Conservation (phyloP, 2,329 filamentous ascomycete species). For the Arthrinium puccinioides region DNA sequence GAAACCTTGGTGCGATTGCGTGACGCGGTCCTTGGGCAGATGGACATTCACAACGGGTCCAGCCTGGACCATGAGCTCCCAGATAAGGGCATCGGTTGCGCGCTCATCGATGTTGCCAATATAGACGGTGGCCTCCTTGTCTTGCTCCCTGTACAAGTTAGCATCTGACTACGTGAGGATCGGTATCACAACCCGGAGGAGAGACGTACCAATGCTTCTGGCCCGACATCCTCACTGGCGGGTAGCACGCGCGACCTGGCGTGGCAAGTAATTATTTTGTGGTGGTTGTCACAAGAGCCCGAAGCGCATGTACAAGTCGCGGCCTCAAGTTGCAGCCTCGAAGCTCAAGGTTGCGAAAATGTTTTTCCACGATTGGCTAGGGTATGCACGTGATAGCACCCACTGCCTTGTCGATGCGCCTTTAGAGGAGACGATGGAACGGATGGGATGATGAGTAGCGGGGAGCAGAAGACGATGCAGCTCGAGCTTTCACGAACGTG, state of each 20-base stretch:
- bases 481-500: too few relatives aligned
- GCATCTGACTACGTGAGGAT: constrained; percentile 6
- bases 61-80: constrained; percentile 97
- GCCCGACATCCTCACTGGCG: constrained; percentile 26
- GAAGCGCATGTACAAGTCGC: too few relatives aligned
- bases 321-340: too few relatives aligned
- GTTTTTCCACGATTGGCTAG: constrained; percentile 3
- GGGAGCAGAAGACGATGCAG: too few relatives aligned
- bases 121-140: constrained; percentile 97
- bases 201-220: constrained; percentile 27
- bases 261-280: too few relatives aligned
- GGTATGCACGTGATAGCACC: too few relatives aligned
- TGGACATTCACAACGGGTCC: constrained; percentile 97
- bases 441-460: too few relatives aligned
- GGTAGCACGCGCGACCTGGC: too few relatives aligned
- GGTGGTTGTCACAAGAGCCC: too few relatives aligned
- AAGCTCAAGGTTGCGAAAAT: constrained; percentile 2
- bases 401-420: too few relatives aligned
- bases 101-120: constrained; percentile 98
- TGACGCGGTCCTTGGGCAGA: constrained; percentile 95
- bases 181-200: not conserved
- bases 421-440: too few relatives aligned
- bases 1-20: constrained; percentile 93
- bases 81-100: constrained; percentile 80
- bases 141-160: constrained; percentile 67